Evolutionary conservation across 1,284 basidiomycete genomes (phyloP).

Genomic region (Dichomitus squalens): DNA sequence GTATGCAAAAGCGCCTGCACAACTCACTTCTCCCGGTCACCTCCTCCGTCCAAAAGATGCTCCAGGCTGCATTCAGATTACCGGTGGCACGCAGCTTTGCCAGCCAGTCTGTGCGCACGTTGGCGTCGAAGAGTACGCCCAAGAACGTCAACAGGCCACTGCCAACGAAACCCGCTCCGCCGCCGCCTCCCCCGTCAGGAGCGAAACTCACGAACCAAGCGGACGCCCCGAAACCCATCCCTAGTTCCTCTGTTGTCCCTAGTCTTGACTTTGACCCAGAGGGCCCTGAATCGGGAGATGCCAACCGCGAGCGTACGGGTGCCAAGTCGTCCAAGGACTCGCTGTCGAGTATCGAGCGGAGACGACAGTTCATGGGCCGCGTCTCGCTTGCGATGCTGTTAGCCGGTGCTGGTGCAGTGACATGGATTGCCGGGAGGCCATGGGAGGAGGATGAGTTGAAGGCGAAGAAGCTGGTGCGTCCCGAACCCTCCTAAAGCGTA

Average conservation of each 20-base stretch:
- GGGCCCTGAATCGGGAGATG: constrained; percentile 24
- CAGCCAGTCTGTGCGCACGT: constrained; percentile 25
- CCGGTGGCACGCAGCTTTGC: constrained; percentile 19
- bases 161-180: constrained; percentile 14
- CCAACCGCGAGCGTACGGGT: constrained; percentile 50
- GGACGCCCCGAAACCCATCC: constrained; percentile 14
- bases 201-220: constrained; percentile 4
- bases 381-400: constrained; percentile 46
- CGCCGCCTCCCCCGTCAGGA: constrained; percentile 14
- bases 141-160: constrained; percentile 11
- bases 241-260: constrained; percentile 26
- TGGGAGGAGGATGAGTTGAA: constrained; percentile 39
- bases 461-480: constrained; percentile 46
- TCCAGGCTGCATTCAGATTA: constrained; percentile 20
- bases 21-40: constrained; percentile 18
- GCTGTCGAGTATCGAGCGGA: constrained; percentile 73
- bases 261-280: constrained; percentile 34
- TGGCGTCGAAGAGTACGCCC: constrained; percentile 29
- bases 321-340: constrained; percentile 74
- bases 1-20: constrained; percentile 3
- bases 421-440: constrained; percentile 36
- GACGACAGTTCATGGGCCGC: constrained; percentile 57
- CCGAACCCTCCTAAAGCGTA: too few relatives aligned
- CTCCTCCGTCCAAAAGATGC: constrained; percentile 15
- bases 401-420: constrained; percentile 51